Evolutionary conservation across 495 filamentous ascomycete genomes (phyloP), one percentile per base, ranked within the genome.

Genomic region (Corynascus novoguineensis): DNA sequence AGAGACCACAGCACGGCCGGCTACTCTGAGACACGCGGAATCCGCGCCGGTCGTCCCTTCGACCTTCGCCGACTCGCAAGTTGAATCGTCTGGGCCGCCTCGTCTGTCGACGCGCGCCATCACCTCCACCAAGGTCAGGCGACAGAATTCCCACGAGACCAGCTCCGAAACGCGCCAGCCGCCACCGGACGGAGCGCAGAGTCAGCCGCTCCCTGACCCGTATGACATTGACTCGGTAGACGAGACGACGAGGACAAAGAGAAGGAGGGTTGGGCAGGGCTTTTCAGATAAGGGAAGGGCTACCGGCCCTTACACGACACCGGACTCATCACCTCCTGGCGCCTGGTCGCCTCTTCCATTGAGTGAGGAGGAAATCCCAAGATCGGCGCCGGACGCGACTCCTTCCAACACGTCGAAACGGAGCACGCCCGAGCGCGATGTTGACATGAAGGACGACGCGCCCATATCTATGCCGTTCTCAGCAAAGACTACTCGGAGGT

Each of bases 391-490:
- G 17, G 35, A 32, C 12, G 48, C 55, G 24, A 62, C 38, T 21
- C 32, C 57, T 5, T 44, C 19, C 1, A 3, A 48, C 3, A 17
- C 15, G 5, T 44, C 64, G 3, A 50, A 29, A 19, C n/a, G 46
- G 38, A 48, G 40, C 0, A 70, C 66, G 9, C 70, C 65, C 5
- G 64, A 62, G 37, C 68, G 65, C 38, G 66, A 67, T 37, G 35
- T 59, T 17, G 29, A 40, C 7, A 64, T 61, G 62, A 41, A 50
- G 25, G 66, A 67, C 44, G 56, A 38, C 4, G 50, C 24, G 45
- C 28, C 54, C 11, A 47, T 50, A 12, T 28, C 44, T 12, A 56
- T 63, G 55, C 67, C 63, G 5, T 71, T 69, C 47, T 71, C 63
- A 12, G 64, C 50, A 9, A 66, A 66, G 55, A 68, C 68, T 0